Conservation (phyloP, 2,329 filamentous ascomycete genomes). For the Fusarium sublunatum region DNA sequence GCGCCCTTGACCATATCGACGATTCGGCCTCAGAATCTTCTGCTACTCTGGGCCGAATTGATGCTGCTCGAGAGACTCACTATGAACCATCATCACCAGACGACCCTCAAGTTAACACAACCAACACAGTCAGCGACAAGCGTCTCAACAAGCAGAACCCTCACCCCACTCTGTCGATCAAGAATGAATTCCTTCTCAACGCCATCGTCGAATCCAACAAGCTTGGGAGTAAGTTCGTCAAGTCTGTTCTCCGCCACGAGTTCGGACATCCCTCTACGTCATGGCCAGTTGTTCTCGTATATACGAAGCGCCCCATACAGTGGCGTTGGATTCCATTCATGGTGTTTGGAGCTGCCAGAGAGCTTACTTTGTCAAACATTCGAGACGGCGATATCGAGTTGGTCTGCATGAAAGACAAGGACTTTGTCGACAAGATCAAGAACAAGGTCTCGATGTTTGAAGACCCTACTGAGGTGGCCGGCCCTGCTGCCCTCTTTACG, state of each 20-base stretch:
- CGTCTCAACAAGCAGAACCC: no score
- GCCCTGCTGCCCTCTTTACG: not conserved
- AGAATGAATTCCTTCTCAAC: no score
- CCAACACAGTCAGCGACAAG: no score
- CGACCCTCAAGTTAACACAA: no score
- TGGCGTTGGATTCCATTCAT: not conserved
- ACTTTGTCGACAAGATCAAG: not conserved
- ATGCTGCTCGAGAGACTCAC: no score
- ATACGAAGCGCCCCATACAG: not conserved
- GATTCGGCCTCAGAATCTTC: not conserved
- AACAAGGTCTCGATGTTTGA: not conserved
- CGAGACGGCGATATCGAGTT: not conserved
- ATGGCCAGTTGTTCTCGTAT: no score
- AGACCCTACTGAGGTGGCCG: not conserved
- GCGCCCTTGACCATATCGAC: not conserved
- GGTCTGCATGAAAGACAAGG: not conserved
- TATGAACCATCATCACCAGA: no score
- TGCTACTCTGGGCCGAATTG: no score
- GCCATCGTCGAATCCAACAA: no score
- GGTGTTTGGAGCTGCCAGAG: not conserved
- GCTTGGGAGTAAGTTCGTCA: not conserved
- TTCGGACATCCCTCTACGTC: not conserved
- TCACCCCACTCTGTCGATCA: no score
- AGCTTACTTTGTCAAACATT: not conserved
- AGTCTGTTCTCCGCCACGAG: no score